phyloP scores from a whole-genome alignment of 129 eudicot species.

The Chrysanthemum lavandulifolium region DNA sequence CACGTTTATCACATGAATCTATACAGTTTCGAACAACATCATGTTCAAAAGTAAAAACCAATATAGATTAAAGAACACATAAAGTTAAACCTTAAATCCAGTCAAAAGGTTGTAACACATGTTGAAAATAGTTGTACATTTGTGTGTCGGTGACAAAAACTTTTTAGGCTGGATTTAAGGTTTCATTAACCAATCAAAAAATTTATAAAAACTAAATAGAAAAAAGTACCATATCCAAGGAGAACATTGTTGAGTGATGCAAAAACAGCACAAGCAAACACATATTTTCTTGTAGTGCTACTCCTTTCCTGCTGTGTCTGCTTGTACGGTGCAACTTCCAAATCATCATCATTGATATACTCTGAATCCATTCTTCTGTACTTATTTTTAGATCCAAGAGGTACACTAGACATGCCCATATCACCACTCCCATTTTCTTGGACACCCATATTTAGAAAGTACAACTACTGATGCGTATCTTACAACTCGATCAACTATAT shows the following conservation, averaged over 20 bases:
- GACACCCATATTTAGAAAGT: conserved; percentile 42
- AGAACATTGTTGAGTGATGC: conserved; percentile 91
- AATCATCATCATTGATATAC: conserved; percentile 24
- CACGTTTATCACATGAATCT: conserved; percentile 16
- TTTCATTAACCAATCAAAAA: background rate
- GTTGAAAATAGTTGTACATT: conserved; percentile 34
- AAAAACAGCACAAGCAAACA: conserved; percentile 78
- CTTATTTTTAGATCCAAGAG: conserved; percentile 44
- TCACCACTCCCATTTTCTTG: conserved; percentile 63
- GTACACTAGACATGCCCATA: conserved; percentile 37
- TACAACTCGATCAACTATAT: background rate
- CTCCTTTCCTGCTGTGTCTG: conserved; percentile 42
- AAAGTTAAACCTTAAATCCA: conserved; percentile 29
- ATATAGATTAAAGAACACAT: background rate
- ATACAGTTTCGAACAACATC: conserved; percentile 12
- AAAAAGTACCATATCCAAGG: conserved; percentile 73
- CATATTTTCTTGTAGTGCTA: conserved; percentile 54
- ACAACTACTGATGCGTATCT: background rate
- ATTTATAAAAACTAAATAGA: background rate
- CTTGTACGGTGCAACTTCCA: conserved; percentile 37
- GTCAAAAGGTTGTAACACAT: conserved; percentile 27
- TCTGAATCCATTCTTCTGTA: conserved; percentile 75
- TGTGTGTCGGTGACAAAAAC: conserved; percentile 26
- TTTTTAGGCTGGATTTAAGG: conserved; percentile 26
- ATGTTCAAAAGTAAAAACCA: conserved; percentile 6